These are phyloP conservation scores for Cunninghamia lanceolata DNA, from an alignment of 75 land plant genomes.

Conservation along the genomic window DNA sequence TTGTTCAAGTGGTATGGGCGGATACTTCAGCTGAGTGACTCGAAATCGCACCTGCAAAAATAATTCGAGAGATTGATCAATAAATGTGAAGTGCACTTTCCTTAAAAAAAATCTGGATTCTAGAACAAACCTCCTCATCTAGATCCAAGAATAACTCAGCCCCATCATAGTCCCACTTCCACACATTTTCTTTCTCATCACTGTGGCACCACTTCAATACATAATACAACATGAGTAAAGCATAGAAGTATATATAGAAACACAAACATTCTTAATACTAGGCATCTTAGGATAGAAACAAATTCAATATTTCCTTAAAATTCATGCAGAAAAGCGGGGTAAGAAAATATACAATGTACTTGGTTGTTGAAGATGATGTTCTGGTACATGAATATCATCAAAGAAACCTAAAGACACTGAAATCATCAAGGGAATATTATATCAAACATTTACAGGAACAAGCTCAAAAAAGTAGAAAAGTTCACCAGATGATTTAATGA, in stretches of 20 bases:
- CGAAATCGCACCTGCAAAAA: conserved; percentile 71
- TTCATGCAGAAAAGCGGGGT: neutral
- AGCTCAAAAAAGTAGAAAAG: neutral
- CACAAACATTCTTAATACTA: neutral
- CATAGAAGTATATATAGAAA: neutral
- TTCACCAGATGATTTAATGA: neutral
- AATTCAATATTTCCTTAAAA: neutral
- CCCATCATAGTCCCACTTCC: conserved; percentile 75
- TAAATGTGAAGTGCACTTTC: neutral
- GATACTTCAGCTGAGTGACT: conserved; percentile 67
- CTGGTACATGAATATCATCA: conserved; percentile 69
- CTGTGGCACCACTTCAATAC: neutral
- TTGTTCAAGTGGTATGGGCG: conserved; percentile 78
- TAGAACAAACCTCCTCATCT: conserved; percentile 64
- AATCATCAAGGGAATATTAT: conserved; percentile 8
- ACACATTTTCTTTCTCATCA: conserved; percentile 29
- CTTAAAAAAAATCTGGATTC: neutral
- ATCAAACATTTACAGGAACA: conserved; percentile 3
- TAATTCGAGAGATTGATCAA: neutral
- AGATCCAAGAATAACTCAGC: conserved; percentile 52
- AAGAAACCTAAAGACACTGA: conserved; percentile 82
- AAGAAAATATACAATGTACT: conserved; percentile 35
- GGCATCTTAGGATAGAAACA: neutral
- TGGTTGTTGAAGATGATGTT: conserved; percentile 51
- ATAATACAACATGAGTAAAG: neutral